phyloP scores from a whole-genome alignment of 1,284 basidiomycete genomes.

The Peniophora sp. region DNA sequence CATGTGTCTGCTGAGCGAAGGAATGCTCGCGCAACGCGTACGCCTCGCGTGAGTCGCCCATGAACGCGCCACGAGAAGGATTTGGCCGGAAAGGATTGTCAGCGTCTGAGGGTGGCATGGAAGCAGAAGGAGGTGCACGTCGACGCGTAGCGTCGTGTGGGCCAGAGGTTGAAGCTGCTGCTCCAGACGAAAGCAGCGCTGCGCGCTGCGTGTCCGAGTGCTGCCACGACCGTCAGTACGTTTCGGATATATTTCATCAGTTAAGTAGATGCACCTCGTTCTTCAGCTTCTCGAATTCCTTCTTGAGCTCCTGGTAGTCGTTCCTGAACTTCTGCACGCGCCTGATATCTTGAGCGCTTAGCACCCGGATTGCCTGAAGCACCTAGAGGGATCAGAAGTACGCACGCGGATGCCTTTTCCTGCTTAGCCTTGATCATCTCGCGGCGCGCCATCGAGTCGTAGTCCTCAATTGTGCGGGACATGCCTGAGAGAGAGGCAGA shows the following conservation, averaged over 20 bases:
- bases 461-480: constrained; percentile 89
- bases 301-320: constrained; percentile 66
- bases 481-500: constrained; percentile 89
- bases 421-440: constrained; percentile 92
- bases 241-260: no score
- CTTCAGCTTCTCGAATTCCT: constrained; percentile 66
- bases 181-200: constrained; percentile 49
- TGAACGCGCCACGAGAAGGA: constrained; percentile 40
- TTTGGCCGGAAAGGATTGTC: constrained; percentile 65
- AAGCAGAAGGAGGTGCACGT: constrained; percentile 33
- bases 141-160: constrained; percentile 48
- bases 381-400: constrained; percentile 6
- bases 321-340: constrained; percentile 77
- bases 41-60: constrained; percentile 55
- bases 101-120: constrained; percentile 25
- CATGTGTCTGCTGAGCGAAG: constrained; percentile 78
- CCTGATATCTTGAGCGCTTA: constrained; percentile 35
- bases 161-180: constrained; percentile 34
- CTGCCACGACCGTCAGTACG: constrained; percentile 24
- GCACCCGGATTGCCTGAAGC: background rate
- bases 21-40: constrained; percentile 81
- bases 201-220: constrained; percentile 46
- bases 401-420: constrained; percentile 88
- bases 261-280: constrained; percentile 29
- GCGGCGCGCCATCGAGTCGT: constrained; percentile 90